Evolutionary conservation across 1,284 basidiomycete genomes (phyloP), one percentile per base, ranked within the genome.

Genomic region (Trichosporon faecale): DNA sequence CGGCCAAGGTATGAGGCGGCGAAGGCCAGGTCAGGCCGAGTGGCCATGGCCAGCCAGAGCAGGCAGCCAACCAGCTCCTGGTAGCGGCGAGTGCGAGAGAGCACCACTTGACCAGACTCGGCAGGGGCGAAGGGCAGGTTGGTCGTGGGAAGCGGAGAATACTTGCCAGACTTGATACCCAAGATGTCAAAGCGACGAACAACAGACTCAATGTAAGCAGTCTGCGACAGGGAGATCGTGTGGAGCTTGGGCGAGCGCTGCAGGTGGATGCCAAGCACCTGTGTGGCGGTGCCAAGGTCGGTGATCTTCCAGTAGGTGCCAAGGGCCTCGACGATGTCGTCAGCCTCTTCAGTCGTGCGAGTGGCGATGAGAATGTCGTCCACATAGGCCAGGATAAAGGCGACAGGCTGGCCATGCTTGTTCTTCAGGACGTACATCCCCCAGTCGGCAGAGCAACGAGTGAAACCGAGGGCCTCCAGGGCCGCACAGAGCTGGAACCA

Each of bases 191-290:
- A 86, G 7, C 76, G 76, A 0, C 69, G 21, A 16, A 85, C 69
- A 31, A 85, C 72, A 1, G 75, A 70, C 64, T 85, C 79, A 61
- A 86, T 85, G 65, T 85, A 84, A 0, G 81, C 78, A 0, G 70
- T 76, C 74, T 86, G 85, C 0, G 80, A 85, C 7, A 86, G 75
- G 12, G 65, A 68, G 37, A 85, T 76, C 1, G 77, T 78, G 0
- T 72, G 68, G 2, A 35, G 52, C 0, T 60, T n/a, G 0, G 73
- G 74, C 68, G 86, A 74, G 1, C 82, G 75, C 5, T 67, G 49
- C 63, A 87, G 78, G 65, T 68, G 66, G 69, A 67, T 78, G 68
- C 37, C 72, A 2, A 77, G 72, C 44, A 82, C 66, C 66, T 76
- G 80, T 9, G 65, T 68, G 14, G 73, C 64, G 1, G 71, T 64